Percentiles rank a stretch among this genome's conserved stretches.
Conservation (phyloP, 1,139 yeast genomes). For the Saccharomycopsis phalli region DNA sequence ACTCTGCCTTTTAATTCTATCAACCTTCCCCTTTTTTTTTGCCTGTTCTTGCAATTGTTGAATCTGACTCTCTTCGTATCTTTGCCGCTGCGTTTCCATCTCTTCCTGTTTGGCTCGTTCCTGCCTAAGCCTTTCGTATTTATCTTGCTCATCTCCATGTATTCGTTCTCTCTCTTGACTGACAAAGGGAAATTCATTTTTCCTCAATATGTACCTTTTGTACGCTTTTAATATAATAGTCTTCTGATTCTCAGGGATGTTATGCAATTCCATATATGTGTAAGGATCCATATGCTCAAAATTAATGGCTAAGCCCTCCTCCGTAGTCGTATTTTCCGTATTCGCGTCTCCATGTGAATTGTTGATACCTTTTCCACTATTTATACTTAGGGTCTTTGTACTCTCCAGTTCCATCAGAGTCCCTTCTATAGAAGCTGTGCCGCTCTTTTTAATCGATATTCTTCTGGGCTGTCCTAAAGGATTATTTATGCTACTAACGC, state of each 20-base stretch:
- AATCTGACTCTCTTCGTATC: conserved; percentile 9
- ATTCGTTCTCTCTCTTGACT: background rate
- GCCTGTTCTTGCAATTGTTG: conserved; percentile 2
- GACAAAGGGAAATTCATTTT: background rate
- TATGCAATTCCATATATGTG: background rate
- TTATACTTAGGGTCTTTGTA: background rate
- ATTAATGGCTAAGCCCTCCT: background rate
- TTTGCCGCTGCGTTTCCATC: conserved; percentile 1
- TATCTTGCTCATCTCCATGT: conserved; percentile 7
- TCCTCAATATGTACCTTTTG: background rate
- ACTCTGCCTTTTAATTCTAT: background rate
- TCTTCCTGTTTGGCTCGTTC: conserved; percentile 16
- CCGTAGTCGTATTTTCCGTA: conserved; percentile 4
- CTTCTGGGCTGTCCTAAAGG: conserved; percentile 18
- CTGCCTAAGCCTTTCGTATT: conserved; percentile 12
- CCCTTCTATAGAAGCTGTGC: background rate
- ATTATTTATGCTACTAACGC: background rate
- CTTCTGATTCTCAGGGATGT: background rate
- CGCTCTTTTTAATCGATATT: conserved; percentile 11
- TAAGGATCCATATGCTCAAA: background rate
- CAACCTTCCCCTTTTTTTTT: conserved; percentile 3
- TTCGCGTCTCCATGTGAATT: conserved; percentile 3
- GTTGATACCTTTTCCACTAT: background rate
- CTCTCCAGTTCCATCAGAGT: background rate
- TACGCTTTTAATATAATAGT: background rate